Base-by-base conservation (phyloP, 306 rosid species). In the Glycine tomentella region DNA sequence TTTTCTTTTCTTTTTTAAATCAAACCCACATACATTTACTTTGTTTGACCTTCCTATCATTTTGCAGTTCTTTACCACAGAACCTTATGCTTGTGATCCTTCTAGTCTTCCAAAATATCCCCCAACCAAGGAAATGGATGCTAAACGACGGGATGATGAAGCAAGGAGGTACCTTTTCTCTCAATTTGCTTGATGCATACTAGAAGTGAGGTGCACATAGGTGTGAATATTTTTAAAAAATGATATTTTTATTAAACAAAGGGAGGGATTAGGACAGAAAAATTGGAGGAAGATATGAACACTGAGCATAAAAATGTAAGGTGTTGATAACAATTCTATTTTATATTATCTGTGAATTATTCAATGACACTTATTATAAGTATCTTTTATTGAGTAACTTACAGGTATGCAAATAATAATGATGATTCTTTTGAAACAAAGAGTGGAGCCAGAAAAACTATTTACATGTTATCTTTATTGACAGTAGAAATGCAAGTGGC, bases 61-160 rank as follows among this genome's bases (percentile, higher is more conserved):
- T 80, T 87, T 89, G 87, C 93, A 94, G 98, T 90, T 94, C 87
- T 94, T 92, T 89, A 86, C 85, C 57, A 87, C 91, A 25, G 93
- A 92, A 80, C 98, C 98, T 56, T 88, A 85, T 91, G 92, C 97
- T 15, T 94, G 97, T 61, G 90, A 92, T 78, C 98, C 98, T 74
- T 91, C 97, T 67, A 92, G 91, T 84, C 97, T 92, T 81, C 98
- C 98, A 76, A 86, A 94, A 82, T 94, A 94, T 85, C 95, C 98
- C 4, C 97, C 98, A 15, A 94, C 91, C 84, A 94, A 94, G 87
- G 98, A 94, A 88, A 91, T 94, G 58, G 98, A 94, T 69, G 98
- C 97, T 48, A 94, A 88, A 90, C 89, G 90, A 50, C 90, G 95
- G 42, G 97, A 94, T 48, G 94, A 93, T 48, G 94, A 91, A 90